Evolutionary conservation across 2,329 filamentous ascomycete genomes (phyloP).

Genomic region (Scedosporium boydii): DNA sequence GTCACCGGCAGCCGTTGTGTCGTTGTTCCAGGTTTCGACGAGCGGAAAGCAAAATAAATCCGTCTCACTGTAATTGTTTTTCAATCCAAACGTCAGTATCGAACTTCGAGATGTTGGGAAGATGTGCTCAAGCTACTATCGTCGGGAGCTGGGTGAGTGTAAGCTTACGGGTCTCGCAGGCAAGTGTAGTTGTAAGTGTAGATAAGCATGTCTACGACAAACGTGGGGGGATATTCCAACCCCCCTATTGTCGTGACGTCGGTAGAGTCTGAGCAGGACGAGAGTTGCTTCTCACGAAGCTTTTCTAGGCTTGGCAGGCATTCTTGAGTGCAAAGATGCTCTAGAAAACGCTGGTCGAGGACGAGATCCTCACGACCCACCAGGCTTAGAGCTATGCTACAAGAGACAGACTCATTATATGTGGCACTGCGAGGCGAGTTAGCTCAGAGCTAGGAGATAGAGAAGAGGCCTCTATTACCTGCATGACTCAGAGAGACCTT

Average conservation of each 20-base stretch:
- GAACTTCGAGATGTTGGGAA: not conserved
- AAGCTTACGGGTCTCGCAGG: not conserved
- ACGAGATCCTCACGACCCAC: no score
- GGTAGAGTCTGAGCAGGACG: not conserved
- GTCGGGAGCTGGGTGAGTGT: no score
- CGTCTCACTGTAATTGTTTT: not conserved
- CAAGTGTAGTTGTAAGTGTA: not conserved
- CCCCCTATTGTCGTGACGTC: not conserved
- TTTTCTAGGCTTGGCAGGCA: not conserved
- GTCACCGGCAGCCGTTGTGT: not conserved
- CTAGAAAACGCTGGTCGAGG: no score
- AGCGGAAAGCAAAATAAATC: not conserved
- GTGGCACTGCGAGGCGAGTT: no score
- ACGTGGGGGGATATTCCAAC: not conserved
- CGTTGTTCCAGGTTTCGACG: not conserved
- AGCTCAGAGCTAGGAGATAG: no score
- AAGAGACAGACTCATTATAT: no score
- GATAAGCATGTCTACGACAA: not conserved
- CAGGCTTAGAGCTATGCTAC: no score
- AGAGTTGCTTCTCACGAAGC: not conserved
- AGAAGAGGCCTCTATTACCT: no score
- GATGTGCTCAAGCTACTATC: no score
- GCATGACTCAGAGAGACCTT: no score
- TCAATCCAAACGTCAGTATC: not conserved
- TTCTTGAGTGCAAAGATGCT: not conserved